Conservation (phyloP, 225 moss, liverwort and hornwort genomes). For the Polytrichum formosum region DNA sequence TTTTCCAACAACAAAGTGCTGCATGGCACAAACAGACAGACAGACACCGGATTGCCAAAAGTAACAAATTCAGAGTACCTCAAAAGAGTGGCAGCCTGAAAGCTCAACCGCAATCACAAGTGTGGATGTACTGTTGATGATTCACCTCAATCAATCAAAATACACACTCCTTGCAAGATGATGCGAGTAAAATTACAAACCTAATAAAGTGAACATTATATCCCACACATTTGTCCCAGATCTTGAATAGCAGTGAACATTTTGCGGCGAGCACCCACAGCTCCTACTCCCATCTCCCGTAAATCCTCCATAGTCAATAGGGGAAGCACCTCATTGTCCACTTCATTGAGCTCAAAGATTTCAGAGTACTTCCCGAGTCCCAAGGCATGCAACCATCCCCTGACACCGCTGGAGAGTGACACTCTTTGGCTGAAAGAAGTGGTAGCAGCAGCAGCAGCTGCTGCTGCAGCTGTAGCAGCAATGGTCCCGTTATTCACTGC, state of each 20-base stretch:
- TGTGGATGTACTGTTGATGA: too few species aligned
- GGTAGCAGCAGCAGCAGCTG: conserved; percentile 29
- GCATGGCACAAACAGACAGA: too few species aligned
- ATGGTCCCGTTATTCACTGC: conserved; percentile 19
- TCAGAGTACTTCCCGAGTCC: conserved; percentile 79
- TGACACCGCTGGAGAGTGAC: conserved; percentile 45
- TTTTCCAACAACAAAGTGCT: too few species aligned
- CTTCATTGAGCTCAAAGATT: conserved; percentile 81
- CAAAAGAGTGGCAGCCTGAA: too few species aligned
- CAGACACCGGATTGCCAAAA: too few species aligned
- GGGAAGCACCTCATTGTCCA: conserved; percentile 82
- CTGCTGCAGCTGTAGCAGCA: conserved; percentile 18
- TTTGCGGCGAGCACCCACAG: conserved; percentile 90
- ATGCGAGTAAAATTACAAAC: too few species aligned
- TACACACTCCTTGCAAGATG: too few species aligned
- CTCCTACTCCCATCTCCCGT: conserved; percentile 85
- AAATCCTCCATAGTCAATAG: conserved; percentile 92
- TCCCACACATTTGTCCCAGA: conserved; percentile 29
- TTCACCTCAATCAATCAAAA: too few species aligned
- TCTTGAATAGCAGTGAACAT: conserved; percentile 80
- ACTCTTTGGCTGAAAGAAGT: conserved; percentile 32
- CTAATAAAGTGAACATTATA: conserved; percentile 9
- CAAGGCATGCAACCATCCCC: conserved; percentile 72
- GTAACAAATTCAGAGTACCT: too few species aligned
- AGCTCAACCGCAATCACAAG: too few species aligned